Evolutionary conservation across 2,329 filamentous ascomycete genomes (phyloP), one percentile per base, ranked within the genome.

Genomic region (Talaromyces sp.): DNA sequence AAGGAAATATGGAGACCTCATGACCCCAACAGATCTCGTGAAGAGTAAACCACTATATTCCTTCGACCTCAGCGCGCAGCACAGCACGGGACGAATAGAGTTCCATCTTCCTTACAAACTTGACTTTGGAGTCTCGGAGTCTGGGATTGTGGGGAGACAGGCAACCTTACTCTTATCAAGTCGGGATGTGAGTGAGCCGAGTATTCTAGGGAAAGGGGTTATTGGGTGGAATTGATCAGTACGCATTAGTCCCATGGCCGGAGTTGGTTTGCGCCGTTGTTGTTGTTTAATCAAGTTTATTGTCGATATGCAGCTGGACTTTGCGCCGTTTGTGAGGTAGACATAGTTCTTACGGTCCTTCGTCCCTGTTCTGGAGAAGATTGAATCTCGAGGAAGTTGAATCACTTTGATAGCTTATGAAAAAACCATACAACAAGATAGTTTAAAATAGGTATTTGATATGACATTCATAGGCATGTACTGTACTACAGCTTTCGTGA

Each of bases 121-220:
- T 7, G 47, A 62, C n/a, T 54, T 62, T 17, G 47, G 47, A 10
- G 60, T 62, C 10, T 62, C 60, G 1, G 60, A 62, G 15, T 54
- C 22, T 17, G 60, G 60, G 8, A 62, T 64, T 49, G 61, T 58
- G 10, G 61, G 61, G 13, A 59, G 61, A 27, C 54, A 64, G 34
- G 54, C 61, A 4, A 64, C 40, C 4, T 40, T 59, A 13, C 31
- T 64, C 15, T 58, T 36, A 17, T 53, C 31, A 64, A 58, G 56
- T 56, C 43, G 45, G 40, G 43, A 47, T 22, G 7, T 56, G 58
- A 43, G 11, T 10, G 51, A 59, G 8, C 34, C 1, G 3, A 49
- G 34, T 25, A n/a, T 58, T 60, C n/a, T 60, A 2, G 36, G 63
- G 13, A 53, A 43, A 3, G 63, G 58, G 3, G 34, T 54, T 27